These are phyloP conservation scores for Terana coerulea DNA, from an alignment of 768 basidiomycete genomes.

Conservation along the genomic window DNA sequence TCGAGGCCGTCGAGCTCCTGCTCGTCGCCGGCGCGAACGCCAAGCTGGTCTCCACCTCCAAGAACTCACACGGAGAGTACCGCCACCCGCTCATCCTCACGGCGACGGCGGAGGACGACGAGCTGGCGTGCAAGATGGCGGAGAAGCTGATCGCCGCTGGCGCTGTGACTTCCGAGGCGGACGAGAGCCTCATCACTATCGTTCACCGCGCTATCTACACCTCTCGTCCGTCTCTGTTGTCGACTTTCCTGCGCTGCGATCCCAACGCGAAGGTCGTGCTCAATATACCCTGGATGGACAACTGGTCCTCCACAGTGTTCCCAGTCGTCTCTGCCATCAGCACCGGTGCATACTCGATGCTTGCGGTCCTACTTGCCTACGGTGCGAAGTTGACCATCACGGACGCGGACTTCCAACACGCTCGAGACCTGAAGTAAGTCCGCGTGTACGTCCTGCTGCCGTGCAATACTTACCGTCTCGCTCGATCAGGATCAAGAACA, in stretches of 20 bases:
- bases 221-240: constrained; percentile 21
- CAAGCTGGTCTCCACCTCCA: constrained; percentile 10
- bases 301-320: constrained; percentile 10
- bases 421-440: constrained; percentile 19
- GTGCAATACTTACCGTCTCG: background rate
- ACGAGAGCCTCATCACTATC: constrained; percentile 24
- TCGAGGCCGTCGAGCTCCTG: constrained; percentile 42
- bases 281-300: constrained; percentile 20
- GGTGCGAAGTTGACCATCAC: constrained; percentile 24
- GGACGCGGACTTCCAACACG: constrained; percentile 24
- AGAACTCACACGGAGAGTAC: background rate
- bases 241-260: constrained; percentile 25
- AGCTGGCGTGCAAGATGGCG: constrained; percentile 20
- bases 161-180: constrained; percentile 27
- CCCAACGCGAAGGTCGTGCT: constrained; percentile 29
- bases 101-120: constrained; percentile 19
- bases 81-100: constrained; percentile 29
- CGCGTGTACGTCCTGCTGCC: background rate
- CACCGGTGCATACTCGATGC: constrained; percentile 21
- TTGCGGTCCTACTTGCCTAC: constrained; percentile 27
- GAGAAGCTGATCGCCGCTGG: constrained; percentile 27
- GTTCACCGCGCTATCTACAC: constrained; percentile 28
- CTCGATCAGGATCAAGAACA: background rate
- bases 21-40: constrained; percentile 44
- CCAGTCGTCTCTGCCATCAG: constrained; percentile 28